These are phyloP conservation scores for Bipolaris cookei DNA, from an alignment of 2,329 filamentous ascomycete species.

Conservation along the genomic window DNA sequence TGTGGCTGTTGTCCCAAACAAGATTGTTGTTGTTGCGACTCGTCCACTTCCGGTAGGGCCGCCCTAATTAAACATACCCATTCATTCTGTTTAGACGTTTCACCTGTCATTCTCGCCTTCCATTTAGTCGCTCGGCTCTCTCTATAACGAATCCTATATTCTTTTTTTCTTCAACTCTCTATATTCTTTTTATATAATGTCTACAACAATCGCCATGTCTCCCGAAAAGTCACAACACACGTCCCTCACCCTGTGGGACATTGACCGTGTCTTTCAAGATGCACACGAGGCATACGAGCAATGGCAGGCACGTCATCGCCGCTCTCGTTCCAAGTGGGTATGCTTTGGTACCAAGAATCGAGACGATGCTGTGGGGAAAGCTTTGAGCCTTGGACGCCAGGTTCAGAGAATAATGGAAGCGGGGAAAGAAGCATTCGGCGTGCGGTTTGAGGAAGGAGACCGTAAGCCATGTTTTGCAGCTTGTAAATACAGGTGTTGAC, in stretches of 20 bases:
- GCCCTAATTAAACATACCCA: constrained; percentile 14
- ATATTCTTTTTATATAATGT: constrained; percentile 17
- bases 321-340: constrained; percentile 33
- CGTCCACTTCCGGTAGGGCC: constrained; percentile 11
- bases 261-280: constrained; percentile 46
- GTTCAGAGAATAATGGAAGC: constrained; percentile 36
- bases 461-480: constrained; percentile 23
- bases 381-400: constrained; percentile 36
- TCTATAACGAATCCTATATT: not conserved
- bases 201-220: constrained; percentile 17
- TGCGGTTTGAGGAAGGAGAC: constrained; percentile 43
- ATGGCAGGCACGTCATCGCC: constrained; percentile 31
- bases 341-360: constrained; percentile 32
- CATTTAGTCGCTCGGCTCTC: constrained; percentile 2
- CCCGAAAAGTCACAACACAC: constrained; percentile 43
- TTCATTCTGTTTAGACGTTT: constrained; percentile 6
- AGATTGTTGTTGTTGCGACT: constrained; percentile 13
- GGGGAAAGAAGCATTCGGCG: constrained; percentile 37
- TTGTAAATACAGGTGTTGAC: constrained; percentile 20
- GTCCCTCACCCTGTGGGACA: constrained; percentile 45
- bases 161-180: not conserved
- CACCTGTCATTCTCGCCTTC: constrained; percentile 4
- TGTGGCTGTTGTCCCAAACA: constrained; percentile 15
- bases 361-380: constrained; percentile 38
- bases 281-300: constrained; percentile 44